Evolutionary conservation across 805 yeast species (phyloP).

Genomic region (Pachysolen tannophilus): DNA sequence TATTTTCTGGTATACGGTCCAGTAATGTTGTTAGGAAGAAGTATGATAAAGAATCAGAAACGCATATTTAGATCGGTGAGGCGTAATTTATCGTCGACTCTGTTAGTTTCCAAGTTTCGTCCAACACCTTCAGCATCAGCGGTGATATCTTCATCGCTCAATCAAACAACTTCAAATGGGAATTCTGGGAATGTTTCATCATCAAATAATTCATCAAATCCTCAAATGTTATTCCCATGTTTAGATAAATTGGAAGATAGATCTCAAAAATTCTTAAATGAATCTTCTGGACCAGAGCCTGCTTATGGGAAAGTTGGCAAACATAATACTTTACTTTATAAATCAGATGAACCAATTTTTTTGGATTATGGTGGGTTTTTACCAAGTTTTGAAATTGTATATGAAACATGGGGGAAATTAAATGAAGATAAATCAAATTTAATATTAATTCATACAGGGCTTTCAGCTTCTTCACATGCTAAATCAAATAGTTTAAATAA

Average conservation of each 20-base stretch:
- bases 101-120: too few relatives aligned
- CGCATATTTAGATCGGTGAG: too few relatives aligned
- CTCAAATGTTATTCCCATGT: constrained; percentile 77
- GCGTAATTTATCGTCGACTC: too few relatives aligned
- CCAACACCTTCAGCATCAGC: too few relatives aligned
- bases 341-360: constrained; percentile 49
- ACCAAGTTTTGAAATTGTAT: constrained; percentile 75
- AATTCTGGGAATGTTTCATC: too few relatives aligned
- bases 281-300: constrained; percentile 78
- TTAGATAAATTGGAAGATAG: constrained; percentile 66
- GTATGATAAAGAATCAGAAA: too few relatives aligned
- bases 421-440: constrained; percentile 61
- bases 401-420: constrained; percentile 84
- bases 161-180: too few relatives aligned
- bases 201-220: too few relatives aligned
- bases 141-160: too few relatives aligned
- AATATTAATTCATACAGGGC: constrained; percentile 78
- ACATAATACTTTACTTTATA: constrained; percentile 57
- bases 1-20: too few relatives aligned
- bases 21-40: too few relatives aligned
- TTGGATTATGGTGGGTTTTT: constrained; percentile 78
- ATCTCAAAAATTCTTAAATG: constrained; percentile 26
- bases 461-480: constrained; percentile 92
- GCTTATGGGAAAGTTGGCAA: constrained; percentile 59
- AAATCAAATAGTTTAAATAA: constrained; percentile 65